A percentile compares a stretch with the other conserved stretches of the same genome.
Evolutionary conservation across 441 rosid species (phyloP).

Genomic region (Pelargonium cotyledonis): DNA sequence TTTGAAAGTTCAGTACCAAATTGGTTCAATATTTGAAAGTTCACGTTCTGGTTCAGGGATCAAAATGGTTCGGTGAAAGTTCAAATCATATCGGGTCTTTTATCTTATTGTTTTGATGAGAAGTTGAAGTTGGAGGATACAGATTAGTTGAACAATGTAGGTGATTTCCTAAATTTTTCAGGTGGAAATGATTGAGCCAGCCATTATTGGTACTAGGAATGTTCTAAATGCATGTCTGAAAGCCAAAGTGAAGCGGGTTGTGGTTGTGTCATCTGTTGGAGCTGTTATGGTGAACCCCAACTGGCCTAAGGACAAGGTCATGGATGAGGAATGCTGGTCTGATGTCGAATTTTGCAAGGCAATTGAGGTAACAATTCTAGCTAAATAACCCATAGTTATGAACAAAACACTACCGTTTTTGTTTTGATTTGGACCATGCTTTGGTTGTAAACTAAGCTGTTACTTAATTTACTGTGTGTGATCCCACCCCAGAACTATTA

Average conservation of each 20-base stretch:
- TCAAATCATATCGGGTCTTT: too few relatives aligned
- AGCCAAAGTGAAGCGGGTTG: conserved; percentile 39
- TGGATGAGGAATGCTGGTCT: conserved; percentile 37
- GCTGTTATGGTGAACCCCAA: conserved; percentile 30
- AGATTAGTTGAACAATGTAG: too few relatives aligned
- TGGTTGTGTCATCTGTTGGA: conserved; percentile 32
- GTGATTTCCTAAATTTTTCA: conserved; percentile 1
- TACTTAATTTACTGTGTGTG: background rate
- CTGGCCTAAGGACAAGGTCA: conserved; percentile 34
- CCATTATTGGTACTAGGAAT: conserved; percentile 32
- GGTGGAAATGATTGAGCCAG: conserved; percentile 38
- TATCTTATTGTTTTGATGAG: too few relatives aligned
- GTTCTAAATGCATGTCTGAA: conserved; percentile 34
- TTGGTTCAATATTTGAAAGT: too few relatives aligned
- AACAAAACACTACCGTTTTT: too few relatives aligned
- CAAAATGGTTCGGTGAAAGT: too few relatives aligned
- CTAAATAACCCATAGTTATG: too few relatives aligned
- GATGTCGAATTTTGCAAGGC: conserved; percentile 26
- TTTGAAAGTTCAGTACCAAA: too few relatives aligned
- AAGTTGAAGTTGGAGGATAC: too few relatives aligned
- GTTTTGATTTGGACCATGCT: too few relatives aligned
- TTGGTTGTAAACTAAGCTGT: background rate
- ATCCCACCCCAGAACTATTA: conserved; percentile 17
- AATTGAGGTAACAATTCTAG: conserved; percentile 21
- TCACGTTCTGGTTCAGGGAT: too few relatives aligned